phyloP scores from a whole-genome alignment of 768 basidiomycete species.

The Candolleomyces aberdarensis region DNA sequence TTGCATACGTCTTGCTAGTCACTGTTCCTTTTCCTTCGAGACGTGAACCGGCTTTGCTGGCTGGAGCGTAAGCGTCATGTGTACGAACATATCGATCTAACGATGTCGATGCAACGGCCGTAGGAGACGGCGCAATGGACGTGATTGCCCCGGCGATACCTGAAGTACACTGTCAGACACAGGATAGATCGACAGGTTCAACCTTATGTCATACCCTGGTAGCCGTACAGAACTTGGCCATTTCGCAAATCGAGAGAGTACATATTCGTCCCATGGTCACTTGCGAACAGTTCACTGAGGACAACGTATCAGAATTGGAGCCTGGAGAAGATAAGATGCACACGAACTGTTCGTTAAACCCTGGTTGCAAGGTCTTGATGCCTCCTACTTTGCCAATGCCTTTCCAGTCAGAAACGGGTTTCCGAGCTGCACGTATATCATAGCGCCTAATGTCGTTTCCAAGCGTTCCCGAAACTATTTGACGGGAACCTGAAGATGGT shows the following conservation, averaged over 20 bases:
- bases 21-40: slow-evolving; percentile 59
- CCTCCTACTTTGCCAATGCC: slow-evolving; percentile 59
- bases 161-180: slow-evolving; percentile 20
- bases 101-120: slow-evolving; percentile 56
- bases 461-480: slow-evolving; percentile 69
- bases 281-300: slow-evolving; percentile 65
- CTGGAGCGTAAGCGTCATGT: slow-evolving; percentile 58
- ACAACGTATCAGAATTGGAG: background rate
- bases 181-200: background rate
- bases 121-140: slow-evolving; percentile 56
- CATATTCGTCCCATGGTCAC: slow-evolving; percentile 63
- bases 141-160: slow-evolving; percentile 71
- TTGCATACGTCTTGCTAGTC: slow-evolving; percentile 59
- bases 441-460: slow-evolving; percentile 74
- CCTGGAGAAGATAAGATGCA: slow-evolving; percentile 19
- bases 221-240: slow-evolving; percentile 60
- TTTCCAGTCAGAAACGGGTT: slow-evolving; percentile 69
- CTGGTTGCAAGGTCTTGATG: slow-evolving; percentile 55
- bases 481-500: slow-evolving; percentile 36
- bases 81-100: slow-evolving; percentile 70
- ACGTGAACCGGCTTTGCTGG: slow-evolving; percentile 41
- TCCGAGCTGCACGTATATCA: slow-evolving; percentile 66
- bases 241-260: slow-evolving; percentile 68
- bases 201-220: slow-evolving; percentile 48
- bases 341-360: slow-evolving; percentile 57